Evolutionary conservation across 2,329 filamentous ascomycete species (phyloP).

Genomic region (Paracamarosporium sp.): DNA sequence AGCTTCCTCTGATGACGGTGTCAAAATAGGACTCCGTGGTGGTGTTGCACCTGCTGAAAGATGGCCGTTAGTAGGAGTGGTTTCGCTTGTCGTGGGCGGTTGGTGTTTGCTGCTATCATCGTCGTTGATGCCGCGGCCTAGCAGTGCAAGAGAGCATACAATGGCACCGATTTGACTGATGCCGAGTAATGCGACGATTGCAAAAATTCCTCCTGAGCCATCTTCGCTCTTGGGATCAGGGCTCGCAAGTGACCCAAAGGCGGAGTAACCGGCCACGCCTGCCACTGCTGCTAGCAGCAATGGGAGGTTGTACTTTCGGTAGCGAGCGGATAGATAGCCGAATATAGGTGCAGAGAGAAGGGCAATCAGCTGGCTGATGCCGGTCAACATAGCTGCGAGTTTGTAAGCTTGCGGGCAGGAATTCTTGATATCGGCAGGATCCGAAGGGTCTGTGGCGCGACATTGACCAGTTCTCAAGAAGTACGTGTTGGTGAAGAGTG

Average conservation of each 20-base stretch:
- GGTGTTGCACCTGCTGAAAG: slow-evolving; percentile 43
- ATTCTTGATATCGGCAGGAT: slow-evolving; percentile 73
- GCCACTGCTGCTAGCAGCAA: slow-evolving; percentile 73
- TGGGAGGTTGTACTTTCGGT: slow-evolving; percentile 71
- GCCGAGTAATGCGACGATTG: slow-evolving; percentile 81
- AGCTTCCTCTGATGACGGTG: slow-evolving; percentile 35
- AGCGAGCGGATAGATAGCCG: slow-evolving; percentile 79
- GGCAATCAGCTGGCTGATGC: slow-evolving; percentile 85
- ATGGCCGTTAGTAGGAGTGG: slow-evolving; percentile 26
- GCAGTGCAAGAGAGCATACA: slow-evolving; percentile 89
- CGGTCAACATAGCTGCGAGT: slow-evolving; percentile 84
- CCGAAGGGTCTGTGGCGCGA: slow-evolving; percentile 53
- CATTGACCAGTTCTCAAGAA: slow-evolving; percentile 85
- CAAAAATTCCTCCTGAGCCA: slow-evolving; percentile 72
- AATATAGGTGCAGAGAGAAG: slow-evolving; percentile 86
- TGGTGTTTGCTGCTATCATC: slow-evolving; percentile 40
- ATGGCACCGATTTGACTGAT: slow-evolving; percentile 96
- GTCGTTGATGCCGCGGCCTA: slow-evolving; percentile 78
- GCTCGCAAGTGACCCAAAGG: slow-evolving; percentile 77
- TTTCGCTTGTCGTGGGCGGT: slow-evolving; percentile 10
- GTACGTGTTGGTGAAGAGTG: slow-evolving; percentile 89
- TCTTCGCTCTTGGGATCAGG: slow-evolving; percentile 76
- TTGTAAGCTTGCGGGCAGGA: slow-evolving; percentile 88
- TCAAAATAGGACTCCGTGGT: slow-evolving; percentile 35
- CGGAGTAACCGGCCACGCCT: slow-evolving; percentile 78